Percentiles rank a stretch among this genome's conserved stretches.
Conservation (phyloP, 2,329 filamentous ascomycete genomes). For the Dactylellina parvicollis region DNA sequence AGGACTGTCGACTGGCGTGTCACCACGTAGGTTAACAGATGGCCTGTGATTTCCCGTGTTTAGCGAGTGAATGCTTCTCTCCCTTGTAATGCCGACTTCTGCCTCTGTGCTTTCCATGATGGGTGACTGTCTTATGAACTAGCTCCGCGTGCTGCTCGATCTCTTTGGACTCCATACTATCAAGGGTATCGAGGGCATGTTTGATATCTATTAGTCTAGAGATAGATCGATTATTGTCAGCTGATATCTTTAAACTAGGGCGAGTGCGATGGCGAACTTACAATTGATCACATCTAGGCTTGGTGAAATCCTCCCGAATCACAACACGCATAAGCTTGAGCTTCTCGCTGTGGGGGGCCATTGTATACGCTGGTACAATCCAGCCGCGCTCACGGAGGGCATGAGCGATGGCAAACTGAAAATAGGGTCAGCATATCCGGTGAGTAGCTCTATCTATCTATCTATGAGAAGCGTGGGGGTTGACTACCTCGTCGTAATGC, state of each 20-base stretch:
- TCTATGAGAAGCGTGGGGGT: slow-evolving; percentile 59
- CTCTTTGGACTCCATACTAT: slow-evolving; percentile 76
- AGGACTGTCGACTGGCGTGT: background rate
- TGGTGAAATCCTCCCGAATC: slow-evolving; percentile 89
- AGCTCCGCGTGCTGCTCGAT: slow-evolving; percentile 71
- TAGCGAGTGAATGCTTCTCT: slow-evolving; percentile 78
- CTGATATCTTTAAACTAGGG: background rate
- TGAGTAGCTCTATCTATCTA: background rate
- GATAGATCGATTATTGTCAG: background rate
- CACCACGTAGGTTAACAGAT: slow-evolving; percentile 30
- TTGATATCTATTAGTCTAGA: slow-evolving; percentile 75
- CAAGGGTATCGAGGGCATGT: slow-evolving; percentile 75
- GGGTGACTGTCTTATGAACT: slow-evolving; percentile 66
- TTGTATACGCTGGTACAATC: slow-evolving; percentile 96
- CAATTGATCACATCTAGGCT: slow-evolving; percentile 80
- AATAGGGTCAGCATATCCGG: slow-evolving; percentile 63
- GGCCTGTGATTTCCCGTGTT: slow-evolving; percentile 73
- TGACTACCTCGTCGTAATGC: slow-evolving; percentile 65
- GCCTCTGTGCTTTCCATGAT: slow-evolving; percentile 63
- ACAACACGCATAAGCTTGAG: slow-evolving; percentile 94
- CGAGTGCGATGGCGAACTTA: slow-evolving; percentile 9
- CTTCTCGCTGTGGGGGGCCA: slow-evolving; percentile 85
- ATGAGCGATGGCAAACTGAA: slow-evolving; percentile 82
- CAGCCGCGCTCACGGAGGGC: slow-evolving; percentile 86
- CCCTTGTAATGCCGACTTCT: slow-evolving; percentile 68